These are phyloP conservation scores for Talaromyces nanjingensis DNA, from an alignment of 495 filamentous ascomycete species.

Conservation along the genomic window DNA sequence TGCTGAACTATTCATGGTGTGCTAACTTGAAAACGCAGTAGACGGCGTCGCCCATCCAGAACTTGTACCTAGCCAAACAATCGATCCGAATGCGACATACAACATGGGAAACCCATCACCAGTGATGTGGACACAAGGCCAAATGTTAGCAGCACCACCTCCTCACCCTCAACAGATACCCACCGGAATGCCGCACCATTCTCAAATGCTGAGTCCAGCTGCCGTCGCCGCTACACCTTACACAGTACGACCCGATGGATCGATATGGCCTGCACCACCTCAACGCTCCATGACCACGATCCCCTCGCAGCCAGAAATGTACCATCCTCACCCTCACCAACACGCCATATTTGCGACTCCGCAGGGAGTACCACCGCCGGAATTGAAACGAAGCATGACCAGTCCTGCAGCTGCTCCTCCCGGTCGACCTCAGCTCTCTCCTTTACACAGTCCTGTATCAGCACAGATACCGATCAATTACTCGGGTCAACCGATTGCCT, in stretches of 20 bases:
- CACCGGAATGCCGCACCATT: constrained; percentile 30
- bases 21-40: neutral
- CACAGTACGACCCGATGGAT: neutral
- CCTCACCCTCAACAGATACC: constrained; percentile 25
- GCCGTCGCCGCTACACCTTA: constrained; percentile 12
- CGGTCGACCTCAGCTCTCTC: constrained; percentile 12
- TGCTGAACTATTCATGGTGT: neutral
- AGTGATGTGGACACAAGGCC: constrained; percentile 11
- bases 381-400: constrained; percentile 39
- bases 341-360: neutral
- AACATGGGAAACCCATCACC: constrained; percentile 8
- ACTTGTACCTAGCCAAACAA: constrained; percentile 5
- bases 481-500: constrained; percentile 23
- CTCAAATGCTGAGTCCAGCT: constrained; percentile 30
- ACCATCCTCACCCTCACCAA: neutral
- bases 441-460: constrained; percentile 24
- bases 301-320: constrained; percentile 20
- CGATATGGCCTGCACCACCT: constrained; percentile 1
- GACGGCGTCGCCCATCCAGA: constrained; percentile 7
- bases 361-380: constrained; percentile 15
- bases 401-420: constrained; percentile 23
- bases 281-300: constrained; percentile 1
- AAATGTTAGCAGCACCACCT: constrained; percentile 21
- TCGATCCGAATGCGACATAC: constrained; percentile 7
- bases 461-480: constrained; percentile 29